phyloP scores from a whole-genome alignment of 1,284 basidiomycete species.

The Cystobasidiaceae sp. region DNA sequence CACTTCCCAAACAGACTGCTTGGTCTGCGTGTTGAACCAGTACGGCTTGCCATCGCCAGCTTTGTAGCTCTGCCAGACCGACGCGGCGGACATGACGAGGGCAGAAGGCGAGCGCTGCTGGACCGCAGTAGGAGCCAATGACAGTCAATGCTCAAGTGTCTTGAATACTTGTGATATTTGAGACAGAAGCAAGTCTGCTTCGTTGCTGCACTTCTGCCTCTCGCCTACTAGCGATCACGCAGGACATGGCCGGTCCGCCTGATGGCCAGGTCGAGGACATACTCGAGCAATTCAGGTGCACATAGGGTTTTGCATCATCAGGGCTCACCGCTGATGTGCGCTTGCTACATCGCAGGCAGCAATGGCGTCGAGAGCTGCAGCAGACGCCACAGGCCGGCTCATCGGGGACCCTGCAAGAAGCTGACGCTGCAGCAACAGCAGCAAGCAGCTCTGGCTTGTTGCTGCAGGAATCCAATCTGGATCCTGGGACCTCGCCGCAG shows the following conservation, averaged over 20 bases:
- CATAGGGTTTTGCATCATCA: neutral
- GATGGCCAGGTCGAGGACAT: neutral
- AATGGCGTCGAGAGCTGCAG: constrained; percentile 2
- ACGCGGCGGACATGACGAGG: constrained; percentile 1
- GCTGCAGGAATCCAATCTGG: neutral
- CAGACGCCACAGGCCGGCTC: constrained; percentile 3
- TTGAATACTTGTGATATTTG: no score
- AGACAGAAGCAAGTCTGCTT: no score
- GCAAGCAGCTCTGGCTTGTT: neutral
- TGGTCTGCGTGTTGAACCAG: constrained; percentile 71
- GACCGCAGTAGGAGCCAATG: no score
- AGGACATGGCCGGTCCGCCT: neutral
- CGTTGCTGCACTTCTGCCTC: no score
- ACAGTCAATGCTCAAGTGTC: no score
- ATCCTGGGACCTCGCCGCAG: constrained; percentile 2
- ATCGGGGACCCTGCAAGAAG: neutral
- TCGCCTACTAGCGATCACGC: no score
- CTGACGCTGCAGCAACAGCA: no score
- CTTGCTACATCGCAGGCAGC: no score
- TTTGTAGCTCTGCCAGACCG: constrained; percentile 12
- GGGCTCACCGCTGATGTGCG: no score
- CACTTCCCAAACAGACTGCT: constrained; percentile 46
- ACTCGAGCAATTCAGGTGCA: constrained; percentile 19
- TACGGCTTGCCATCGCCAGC: constrained; percentile 56
- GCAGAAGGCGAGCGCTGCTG: neutral